Percentiles rank a stretch among this genome's conserved stretches.
Conservation (phyloP, 352 stramenopile genomes). For the Elongisporangium undulatum region DNA sequence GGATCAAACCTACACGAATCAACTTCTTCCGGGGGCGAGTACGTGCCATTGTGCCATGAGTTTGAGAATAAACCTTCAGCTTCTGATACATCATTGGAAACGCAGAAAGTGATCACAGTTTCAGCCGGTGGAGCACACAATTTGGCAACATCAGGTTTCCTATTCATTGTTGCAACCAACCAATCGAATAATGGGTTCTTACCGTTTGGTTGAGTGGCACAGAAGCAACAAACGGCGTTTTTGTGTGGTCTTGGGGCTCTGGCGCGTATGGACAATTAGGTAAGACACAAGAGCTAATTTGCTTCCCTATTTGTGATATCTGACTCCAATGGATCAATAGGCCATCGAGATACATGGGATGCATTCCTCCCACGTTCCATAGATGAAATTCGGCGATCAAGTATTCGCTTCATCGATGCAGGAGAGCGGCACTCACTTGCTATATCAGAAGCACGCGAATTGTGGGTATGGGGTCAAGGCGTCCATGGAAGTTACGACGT, state of each 20-base stretch:
- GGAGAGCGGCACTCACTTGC: conserved; percentile 67
- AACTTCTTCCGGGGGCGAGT: conserved; percentile 68
- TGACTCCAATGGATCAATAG: conserved; percentile 11
- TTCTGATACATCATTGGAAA: conserved; percentile 1
- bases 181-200: not conserved
- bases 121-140: conserved; percentile 57
- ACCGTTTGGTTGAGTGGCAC: not conserved
- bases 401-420: conserved; percentile 54
- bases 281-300: conserved; percentile 6
- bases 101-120: conserved; percentile 69
- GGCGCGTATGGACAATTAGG: conserved; percentile 64
- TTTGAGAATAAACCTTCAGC: not conserved
- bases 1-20: conserved; percentile 59
- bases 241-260: conserved; percentile 71
- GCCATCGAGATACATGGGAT: conserved; percentile 75
- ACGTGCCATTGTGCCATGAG: not conserved
- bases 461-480: conserved; percentile 79
- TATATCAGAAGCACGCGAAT: conserved; percentile 44
- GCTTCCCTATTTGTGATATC: not conserved
- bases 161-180: not conserved
- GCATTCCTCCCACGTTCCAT: conserved; percentile 47
- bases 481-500: conserved; percentile 51
- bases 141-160: conserved; percentile 52
- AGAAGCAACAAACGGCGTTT: conserved; percentile 56
- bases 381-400: conserved; percentile 57